Conservation (phyloP, 495 filamentous ascomycete genomes). For the Penicillium lividum region DNA sequence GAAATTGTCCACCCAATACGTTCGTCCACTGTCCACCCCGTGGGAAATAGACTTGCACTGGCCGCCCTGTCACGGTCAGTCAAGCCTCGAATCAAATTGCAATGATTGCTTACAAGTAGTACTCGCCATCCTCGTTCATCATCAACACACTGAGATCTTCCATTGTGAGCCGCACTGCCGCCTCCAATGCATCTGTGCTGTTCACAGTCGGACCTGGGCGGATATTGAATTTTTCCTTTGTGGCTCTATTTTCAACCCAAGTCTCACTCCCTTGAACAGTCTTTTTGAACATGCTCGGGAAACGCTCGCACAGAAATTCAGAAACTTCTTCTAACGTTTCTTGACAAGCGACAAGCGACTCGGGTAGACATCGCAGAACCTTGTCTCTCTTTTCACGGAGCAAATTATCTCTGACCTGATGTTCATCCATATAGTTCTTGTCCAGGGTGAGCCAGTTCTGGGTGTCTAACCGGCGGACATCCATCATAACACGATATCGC, state of each 20-base stretch:
- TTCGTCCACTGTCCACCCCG: slow-evolving; percentile 56
- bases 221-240: slow-evolving; percentile 48
- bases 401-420: slow-evolving; percentile 44
- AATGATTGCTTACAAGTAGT: slow-evolving; percentile 45
- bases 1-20: slow-evolving; percentile 57
- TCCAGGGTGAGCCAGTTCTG: slow-evolving; percentile 58
- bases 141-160: slow-evolving; percentile 59
- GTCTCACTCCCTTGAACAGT: slow-evolving; percentile 29
- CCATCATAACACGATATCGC: slow-evolving; percentile 55
- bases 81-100: background rate
- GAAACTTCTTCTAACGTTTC: slow-evolving; percentile 54
- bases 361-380: slow-evolving; percentile 52
- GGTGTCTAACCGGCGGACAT: slow-evolving; percentile 51
- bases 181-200: slow-evolving; percentile 50
- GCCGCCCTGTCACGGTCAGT: slow-evolving; percentile 39
- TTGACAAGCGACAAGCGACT: slow-evolving; percentile 50
- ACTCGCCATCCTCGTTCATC: slow-evolving; percentile 49
- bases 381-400: slow-evolving; percentile 41
- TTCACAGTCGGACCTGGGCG: slow-evolving; percentile 25
- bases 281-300: slow-evolving; percentile 47
- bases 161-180: slow-evolving; percentile 57
- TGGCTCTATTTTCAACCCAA: slow-evolving; percentile 49
- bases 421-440: slow-evolving; percentile 52
- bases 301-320: slow-evolving; percentile 50
- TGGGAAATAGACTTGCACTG: slow-evolving; percentile 58